Evolutionary conservation across 495 filamentous ascomycete species (phyloP).

Genomic region (Delitschia confertaspora): DNA sequence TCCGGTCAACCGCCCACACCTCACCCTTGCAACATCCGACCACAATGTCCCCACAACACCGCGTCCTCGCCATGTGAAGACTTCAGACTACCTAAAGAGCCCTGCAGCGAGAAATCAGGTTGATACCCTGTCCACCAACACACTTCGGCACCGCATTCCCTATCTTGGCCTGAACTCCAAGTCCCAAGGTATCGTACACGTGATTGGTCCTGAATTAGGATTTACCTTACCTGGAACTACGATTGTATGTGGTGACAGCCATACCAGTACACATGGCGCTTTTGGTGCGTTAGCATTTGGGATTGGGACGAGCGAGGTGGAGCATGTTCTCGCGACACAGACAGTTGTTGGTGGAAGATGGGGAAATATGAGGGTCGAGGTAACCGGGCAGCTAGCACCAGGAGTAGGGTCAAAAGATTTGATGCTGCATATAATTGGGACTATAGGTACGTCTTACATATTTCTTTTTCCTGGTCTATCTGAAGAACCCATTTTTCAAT

Average conservation of each 20-base stretch:
- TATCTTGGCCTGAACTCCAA: background rate
- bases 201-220: background rate
- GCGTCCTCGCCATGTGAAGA: background rate
- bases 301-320: background rate
- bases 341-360: background rate
- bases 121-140: background rate
- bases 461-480: too few species aligned
- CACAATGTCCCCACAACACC: background rate
- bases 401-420: background rate
- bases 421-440: constrained; percentile 1
- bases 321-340: background rate
- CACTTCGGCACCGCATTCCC: background rate
- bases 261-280: background rate
- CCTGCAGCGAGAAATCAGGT: background rate
- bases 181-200: background rate
- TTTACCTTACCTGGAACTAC: background rate
- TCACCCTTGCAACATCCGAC: background rate
- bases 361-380: background rate
- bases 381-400: background rate
- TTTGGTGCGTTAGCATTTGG: background rate
- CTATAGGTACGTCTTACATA: background rate
- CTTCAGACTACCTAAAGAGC: background rate
- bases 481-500: too few species aligned
- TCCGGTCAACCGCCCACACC: background rate
- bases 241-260: background rate